Percentiles rank a stretch among this genome's conserved stretches.
These are phyloP conservation scores for Nadsonia fulvescens DNA, from an alignment of 805 yeast species.

Conservation along the genomic window DNA sequence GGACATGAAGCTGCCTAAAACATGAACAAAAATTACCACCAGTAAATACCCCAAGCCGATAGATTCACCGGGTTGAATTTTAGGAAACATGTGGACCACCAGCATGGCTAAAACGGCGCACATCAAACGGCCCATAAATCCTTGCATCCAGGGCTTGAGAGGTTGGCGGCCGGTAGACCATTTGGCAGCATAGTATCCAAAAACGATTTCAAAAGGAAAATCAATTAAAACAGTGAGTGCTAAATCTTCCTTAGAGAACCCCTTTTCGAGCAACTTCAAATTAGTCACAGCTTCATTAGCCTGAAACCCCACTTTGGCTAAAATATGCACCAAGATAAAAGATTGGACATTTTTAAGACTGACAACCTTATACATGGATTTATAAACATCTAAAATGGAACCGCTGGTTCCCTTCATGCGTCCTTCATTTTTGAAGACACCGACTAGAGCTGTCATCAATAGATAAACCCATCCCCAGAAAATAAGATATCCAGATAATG, in stretches of 20 bases:
- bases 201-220: constrained; percentile 87
- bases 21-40: constrained; percentile 65
- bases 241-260: constrained; percentile 81
- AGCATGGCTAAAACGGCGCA: constrained; percentile 66
- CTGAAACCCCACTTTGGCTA: constrained; percentile 83
- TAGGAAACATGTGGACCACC: constrained; percentile 58
- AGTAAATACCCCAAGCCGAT: constrained; percentile 35
- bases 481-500: constrained; percentile 56
- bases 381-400: constrained; percentile 17
- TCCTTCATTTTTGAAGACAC: constrained; percentile 50
- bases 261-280: constrained; percentile 74
- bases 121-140: constrained; percentile 60
- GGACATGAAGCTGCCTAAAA: constrained; percentile 77
- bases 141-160: constrained; percentile 76
- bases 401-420: constrained; percentile 25
- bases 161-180: constrained; percentile 67
- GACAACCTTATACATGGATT: constrained; percentile 23
- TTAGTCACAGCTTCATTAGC: constrained; percentile 94
- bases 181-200: constrained; percentile 89
- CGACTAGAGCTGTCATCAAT: constrained; percentile 42
- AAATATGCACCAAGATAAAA: constrained; percentile 53
- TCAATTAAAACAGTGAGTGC: constrained; percentile 86
- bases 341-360: constrained; percentile 46
- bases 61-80: constrained; percentile 22
- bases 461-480: constrained; percentile 66